Percentiles rank a stretch among this genome's conserved stretches.
These are phyloP conservation scores for Beauveria rudraprayagi DNA, from an alignment of 2,329 filamentous ascomycete species.

Conservation along the genomic window DNA sequence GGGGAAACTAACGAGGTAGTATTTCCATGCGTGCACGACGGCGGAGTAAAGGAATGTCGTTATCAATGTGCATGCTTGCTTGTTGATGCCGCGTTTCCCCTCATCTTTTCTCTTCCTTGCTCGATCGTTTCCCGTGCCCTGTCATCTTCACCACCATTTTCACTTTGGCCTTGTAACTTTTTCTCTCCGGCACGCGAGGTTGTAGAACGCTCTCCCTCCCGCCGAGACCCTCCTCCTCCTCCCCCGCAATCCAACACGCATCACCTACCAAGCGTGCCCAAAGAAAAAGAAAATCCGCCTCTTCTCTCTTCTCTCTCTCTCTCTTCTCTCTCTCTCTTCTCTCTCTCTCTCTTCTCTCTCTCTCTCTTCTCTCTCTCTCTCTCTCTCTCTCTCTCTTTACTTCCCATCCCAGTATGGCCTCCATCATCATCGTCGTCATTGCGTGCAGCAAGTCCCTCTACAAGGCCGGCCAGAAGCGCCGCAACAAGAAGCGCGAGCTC, in stretches of 20 bases:
- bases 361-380: too few species aligned
- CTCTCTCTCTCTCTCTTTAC: neutral
- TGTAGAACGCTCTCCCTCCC: too few species aligned
- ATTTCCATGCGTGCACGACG: neutral
- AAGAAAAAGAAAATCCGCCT: neutral
- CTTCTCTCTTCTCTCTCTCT: neutral
- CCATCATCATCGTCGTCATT: slow-evolving; percentile 9
- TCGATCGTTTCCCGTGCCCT: neutral
- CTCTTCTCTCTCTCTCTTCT: too few species aligned
- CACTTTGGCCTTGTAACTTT: neutral
- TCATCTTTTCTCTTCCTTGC: neutral
- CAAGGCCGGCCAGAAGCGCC: slow-evolving; percentile 7
- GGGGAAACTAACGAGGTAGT: too few species aligned
- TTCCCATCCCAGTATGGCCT: slow-evolving; percentile 1
- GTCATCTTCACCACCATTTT: neutral
- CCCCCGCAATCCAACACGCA: too few species aligned
- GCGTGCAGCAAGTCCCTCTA: slow-evolving; percentile 9
- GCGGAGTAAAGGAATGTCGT: neutral
- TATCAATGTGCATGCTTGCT: neutral
- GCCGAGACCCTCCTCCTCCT: too few species aligned
- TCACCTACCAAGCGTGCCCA: too few species aligned
- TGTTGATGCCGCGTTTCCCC: neutral
- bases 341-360: neutral
- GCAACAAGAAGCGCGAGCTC: slow-evolving; percentile 9
- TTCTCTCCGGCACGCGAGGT: too few species aligned